These are phyloP conservation scores for Aspergillus proliferans DNA, from an alignment of 2,329 filamentous ascomycete species.

Conservation along the genomic window DNA sequence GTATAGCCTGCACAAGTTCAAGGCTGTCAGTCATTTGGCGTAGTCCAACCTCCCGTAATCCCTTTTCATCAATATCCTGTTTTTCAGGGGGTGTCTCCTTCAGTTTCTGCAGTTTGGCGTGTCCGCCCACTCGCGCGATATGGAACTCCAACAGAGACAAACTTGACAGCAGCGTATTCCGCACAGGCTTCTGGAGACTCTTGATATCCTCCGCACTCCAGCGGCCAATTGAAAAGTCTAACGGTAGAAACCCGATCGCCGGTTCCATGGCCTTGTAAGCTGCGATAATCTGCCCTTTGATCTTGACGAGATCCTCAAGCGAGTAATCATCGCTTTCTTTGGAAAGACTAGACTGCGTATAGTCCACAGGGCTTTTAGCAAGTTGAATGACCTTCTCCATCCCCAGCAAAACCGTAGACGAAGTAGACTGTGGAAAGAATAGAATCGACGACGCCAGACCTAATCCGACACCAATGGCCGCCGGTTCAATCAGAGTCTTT, in stretches of 20 bases:
- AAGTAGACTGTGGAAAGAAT: conserved; percentile 48
- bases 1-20: conserved; percentile 33
- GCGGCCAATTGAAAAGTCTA: conserved; percentile 43
- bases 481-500: conserved; percentile 39
- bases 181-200: conserved; percentile 30
- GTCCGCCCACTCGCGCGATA: conserved; percentile 24
- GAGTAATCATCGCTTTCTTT: conserved; percentile 11
- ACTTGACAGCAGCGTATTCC: conserved; percentile 29
- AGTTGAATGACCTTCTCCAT: conserved; percentile 25
- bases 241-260: conserved; percentile 38
- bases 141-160: conserved; percentile 42
- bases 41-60: conserved; percentile 17
- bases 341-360: conserved; percentile 18
- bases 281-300: conserved; percentile 30
- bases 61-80: conserved; percentile 13
- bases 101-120: conserved; percentile 14
- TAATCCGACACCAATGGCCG: conserved; percentile 41
- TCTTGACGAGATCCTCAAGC: conserved; percentile 18
- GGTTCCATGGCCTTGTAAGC: conserved; percentile 36
- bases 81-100: background rate
- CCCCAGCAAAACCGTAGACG: conserved; percentile 36
- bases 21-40: conserved; percentile 30
- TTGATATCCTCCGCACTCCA: conserved; percentile 44
- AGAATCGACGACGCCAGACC: conserved; percentile 41
- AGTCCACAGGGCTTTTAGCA: conserved; percentile 24